Evolutionary conservation across 2,329 filamentous ascomycete species (phyloP), one percentile per base, ranked within the genome.

Genomic region (Trichothecium sympodiale): DNA sequence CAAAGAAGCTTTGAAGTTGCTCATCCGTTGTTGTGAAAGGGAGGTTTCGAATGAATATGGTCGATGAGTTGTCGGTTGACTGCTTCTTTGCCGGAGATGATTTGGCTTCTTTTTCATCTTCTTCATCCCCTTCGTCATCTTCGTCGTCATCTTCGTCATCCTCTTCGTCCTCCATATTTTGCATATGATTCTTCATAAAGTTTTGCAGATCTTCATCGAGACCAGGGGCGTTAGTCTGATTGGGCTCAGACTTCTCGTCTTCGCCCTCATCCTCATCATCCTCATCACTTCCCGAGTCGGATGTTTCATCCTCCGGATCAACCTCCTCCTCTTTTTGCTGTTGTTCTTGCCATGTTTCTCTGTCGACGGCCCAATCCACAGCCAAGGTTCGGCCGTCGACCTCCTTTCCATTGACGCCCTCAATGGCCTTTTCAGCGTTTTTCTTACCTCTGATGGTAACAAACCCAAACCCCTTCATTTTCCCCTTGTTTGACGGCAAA

Each of bases 311-410:
- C 38, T 57, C 55, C 4, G 52, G 48, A 14, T 46, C 38, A 16
- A 47, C 42, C 33, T 62, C 56, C 6, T 54, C 56, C 27, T 55
- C 59, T 14, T 57, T 55, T 85, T 64, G 54, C 36, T 77, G 69
- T 43, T 77, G 66, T 41, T 77, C 69, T 42, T 88, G 74, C 86
- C 86, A 98, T 6, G 80, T 77, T 29, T 80, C 71, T 62, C 93
- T 94, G 41, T 95, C 86, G 4, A 96, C 87, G 23, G 93, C 89
- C 85, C 86, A 98, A 61, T 98, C 91, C 6, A 98, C 91, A 18
- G 89, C 91, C 41, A 98, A 60, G 8, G 80, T 82, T 49, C 91
- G 74, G 3, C 88, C 91, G 54, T 94, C 88, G 15, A 98, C 71
- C 41, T 83, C 76, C 55, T 85, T 95, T 39, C 89, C 91, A 58